phyloP scores from a whole-genome alignment of 352 stramenopile species.

The Thalassiosira gravida region DNA sequence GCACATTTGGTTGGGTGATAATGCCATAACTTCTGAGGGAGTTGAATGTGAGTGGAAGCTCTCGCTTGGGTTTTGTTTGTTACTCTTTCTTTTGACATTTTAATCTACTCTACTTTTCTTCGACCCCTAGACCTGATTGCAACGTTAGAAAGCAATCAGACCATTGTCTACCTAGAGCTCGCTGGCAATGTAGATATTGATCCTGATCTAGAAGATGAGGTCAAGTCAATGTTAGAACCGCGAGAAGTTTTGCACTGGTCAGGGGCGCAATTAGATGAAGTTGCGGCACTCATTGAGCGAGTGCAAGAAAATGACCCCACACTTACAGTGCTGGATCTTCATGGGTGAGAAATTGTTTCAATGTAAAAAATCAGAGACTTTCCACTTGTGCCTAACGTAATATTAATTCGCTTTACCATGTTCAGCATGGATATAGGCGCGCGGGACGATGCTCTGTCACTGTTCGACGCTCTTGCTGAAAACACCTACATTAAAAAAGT shows the following conservation, averaged over 20 bases:
- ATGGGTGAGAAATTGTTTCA: background rate
- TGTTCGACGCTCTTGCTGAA: constrained; percentile 45
- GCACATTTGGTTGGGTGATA: constrained; percentile 43
- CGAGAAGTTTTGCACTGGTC: constrained; percentile 1
- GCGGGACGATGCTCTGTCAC: constrained; percentile 14
- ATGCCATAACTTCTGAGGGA: constrained; percentile 46
- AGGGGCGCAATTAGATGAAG: background rate
- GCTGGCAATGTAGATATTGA: constrained; percentile 34
- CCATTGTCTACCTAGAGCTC: constrained; percentile 36
- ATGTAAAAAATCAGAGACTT: too few relatives aligned
- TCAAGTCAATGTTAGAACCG: constrained; percentile 28
- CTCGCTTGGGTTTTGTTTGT: constrained; percentile 5
- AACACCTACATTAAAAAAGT: constrained; percentile 40
- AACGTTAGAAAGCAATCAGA: constrained; percentile 48
- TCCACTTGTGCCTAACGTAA: too few relatives aligned
- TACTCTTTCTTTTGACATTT: too few relatives aligned
- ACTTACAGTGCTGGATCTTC: background rate
- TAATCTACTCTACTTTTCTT: background rate
- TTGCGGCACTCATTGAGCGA: background rate
- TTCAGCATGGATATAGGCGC: constrained; percentile 40
- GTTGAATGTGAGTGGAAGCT: constrained; percentile 35
- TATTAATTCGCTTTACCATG: background rate
- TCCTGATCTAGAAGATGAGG: constrained; percentile 25
- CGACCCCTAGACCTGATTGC: constrained; percentile 27
- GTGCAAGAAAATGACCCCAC: background rate